A percentile compares a stretch with the other conserved stretches of the same genome.
These are phyloP conservation scores for Anthoceros angustus DNA, from an alignment of 225 moss, liverwort and hornwort species.

Conservation along the genomic window DNA sequence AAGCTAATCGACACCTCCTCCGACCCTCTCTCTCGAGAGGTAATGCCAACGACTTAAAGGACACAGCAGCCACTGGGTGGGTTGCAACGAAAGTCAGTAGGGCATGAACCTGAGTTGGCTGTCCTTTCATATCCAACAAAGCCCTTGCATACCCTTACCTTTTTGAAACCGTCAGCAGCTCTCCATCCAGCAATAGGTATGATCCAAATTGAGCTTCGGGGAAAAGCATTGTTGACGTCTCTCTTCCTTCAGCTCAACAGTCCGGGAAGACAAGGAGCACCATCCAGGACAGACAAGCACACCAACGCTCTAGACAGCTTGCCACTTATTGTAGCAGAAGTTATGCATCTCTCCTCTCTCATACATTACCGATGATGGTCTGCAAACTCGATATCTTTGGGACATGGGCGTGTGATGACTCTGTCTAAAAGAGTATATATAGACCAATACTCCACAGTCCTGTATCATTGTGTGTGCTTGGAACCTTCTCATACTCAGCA, in stretches of 20 bases:
- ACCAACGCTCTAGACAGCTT: neutral
- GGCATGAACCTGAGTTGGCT: neutral
- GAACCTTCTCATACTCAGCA: neutral
- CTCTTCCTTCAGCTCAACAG: neutral
- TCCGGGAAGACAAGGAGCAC: neutral
- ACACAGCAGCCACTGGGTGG: neutral
- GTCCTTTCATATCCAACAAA: neutral
- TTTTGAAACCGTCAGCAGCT: neutral
- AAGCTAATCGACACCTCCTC: neutral
- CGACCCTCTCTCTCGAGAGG: neutral
- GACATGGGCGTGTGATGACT: neutral
- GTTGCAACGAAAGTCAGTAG: neutral
- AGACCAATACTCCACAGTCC: neutral
- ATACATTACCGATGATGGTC: slow-evolving; percentile 1
- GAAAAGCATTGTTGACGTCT: neutral
- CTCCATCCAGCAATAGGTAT: neutral
- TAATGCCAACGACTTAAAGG: neutral
- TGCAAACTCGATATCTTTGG: neutral
- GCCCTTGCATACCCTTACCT: neutral
- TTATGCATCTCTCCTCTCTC: neutral
- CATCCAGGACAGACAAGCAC: neutral
- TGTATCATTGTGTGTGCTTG: neutral
- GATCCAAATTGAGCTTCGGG: neutral
- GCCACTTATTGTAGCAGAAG: slow-evolving; percentile 3
- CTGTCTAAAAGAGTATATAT: neutral